These are phyloP conservation scores for Cordyceps cateniannulata DNA, from an alignment of 2,329 filamentous ascomycete genomes.

Conservation along the genomic window DNA sequence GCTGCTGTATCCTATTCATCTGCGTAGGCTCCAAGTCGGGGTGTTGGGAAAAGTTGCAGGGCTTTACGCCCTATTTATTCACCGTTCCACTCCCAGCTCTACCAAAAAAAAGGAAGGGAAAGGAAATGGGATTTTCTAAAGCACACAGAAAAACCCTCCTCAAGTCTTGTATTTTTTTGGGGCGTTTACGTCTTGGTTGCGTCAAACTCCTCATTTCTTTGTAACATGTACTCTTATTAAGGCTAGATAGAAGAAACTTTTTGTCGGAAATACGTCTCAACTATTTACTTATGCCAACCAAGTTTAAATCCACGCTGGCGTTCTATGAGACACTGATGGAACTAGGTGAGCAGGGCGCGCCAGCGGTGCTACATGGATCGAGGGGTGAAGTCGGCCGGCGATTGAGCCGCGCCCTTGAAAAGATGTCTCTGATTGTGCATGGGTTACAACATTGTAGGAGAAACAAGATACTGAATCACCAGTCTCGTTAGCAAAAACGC, in stretches of 20 bases:
- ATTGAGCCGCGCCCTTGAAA: no score
- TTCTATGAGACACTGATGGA: no score
- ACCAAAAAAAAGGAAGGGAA: neutral
- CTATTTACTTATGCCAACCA: neutral
- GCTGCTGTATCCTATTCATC: neutral
- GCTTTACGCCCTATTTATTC: neutral
- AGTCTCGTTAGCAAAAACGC: no score
- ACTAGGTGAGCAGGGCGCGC: no score
- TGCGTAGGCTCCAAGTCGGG: neutral
- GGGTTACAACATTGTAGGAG: no score
- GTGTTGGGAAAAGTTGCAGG: neutral
- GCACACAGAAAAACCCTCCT: neutral
- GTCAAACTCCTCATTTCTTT: conserved; percentile 11
- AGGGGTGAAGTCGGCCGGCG: no score
- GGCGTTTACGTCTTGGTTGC: conserved; percentile 11
- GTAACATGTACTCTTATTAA: conserved; percentile 12
- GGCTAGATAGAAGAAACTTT: conserved; percentile 12
- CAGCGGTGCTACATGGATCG: no score
- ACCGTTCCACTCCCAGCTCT: conserved; percentile 2
- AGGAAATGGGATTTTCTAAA: neutral
- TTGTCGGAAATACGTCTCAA: conserved; percentile 6
- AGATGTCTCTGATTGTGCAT: no score
- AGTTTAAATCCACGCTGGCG: no score
- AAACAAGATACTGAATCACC: no score
- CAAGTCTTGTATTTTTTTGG: conserved; percentile 7